Percentiles rank a stretch among this genome's conserved stretches.
Conservation (phyloP, 192 early-diverging fungal species). For the Backusella mclennaniae region DNA sequence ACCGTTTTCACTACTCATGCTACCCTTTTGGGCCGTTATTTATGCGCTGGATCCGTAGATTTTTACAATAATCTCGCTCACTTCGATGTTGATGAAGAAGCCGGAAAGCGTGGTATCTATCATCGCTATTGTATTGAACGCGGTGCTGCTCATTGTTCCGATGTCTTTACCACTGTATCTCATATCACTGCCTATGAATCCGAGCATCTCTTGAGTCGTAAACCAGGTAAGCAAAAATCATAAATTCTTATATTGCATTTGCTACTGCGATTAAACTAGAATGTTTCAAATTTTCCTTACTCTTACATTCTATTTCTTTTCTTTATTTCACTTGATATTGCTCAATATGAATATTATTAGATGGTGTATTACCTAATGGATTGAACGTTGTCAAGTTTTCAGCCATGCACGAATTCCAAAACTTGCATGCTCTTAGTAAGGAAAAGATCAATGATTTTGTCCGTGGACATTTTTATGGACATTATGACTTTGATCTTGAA, state of each 20-base stretch:
- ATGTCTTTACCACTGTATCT: constrained; percentile 96
- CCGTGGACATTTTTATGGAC: constrained; percentile 97
- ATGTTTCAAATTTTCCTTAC: neutral
- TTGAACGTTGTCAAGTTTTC: constrained; percentile 96
- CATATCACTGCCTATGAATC: constrained; percentile 97
- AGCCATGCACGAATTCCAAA: constrained; percentile 98
- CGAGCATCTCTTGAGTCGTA: constrained; percentile 90
- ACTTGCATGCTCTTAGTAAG: constrained; percentile 90
- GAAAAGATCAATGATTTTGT: constrained; percentile 97
- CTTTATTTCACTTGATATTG: neutral
- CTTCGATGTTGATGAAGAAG: constrained; percentile 96
- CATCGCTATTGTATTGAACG: constrained; percentile 97
- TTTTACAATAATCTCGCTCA: constrained; percentile 94
- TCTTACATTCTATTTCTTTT: neutral
- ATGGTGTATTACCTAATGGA: constrained; percentile 95
- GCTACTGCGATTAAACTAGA: neutral
- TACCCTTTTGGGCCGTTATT: constrained; percentile 91
- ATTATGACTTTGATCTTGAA: constrained; percentile 95
- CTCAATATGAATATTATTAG: constrained; percentile 37
- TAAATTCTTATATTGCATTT: neutral
- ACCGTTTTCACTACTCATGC: constrained; percentile 98
- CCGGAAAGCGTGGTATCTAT: constrained; percentile 96
- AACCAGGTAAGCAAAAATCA: constrained; percentile 64
- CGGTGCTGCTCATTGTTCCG: constrained; percentile 88
- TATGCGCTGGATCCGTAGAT: constrained; percentile 94